Evolutionary conservation across 306 rosid species (phyloP).

Genomic region (peach (Prunus persica)): Prunus_persica_NCBIv2 NC_034013.1:826001-826500

Average conservation of each 20-base stretch:
- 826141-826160: no score
- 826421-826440: no score
- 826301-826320: no score
- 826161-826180: constrained; percentile 39
- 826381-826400: no score
- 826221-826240: constrained; percentile 66
- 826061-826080: constrained; percentile 54
- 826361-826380: no score
- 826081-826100: constrained; percentile 57
- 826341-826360: no score
- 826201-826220: constrained; percentile 80
- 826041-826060: constrained; percentile 49
- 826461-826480: no score
- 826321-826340: no score
- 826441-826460: no score
- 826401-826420: no score
- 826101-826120: constrained; percentile 21
- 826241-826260: constrained; percentile 54
- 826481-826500: no score
- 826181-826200: constrained; percentile 65
- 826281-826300: no score
- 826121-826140: neutral
- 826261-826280: constrained; percentile 46
- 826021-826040: neutral
- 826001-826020: neutral